Evolutionary conservation across 2,329 filamentous ascomycete species (phyloP).

Genomic region (Talaromyces sp.): DNA sequence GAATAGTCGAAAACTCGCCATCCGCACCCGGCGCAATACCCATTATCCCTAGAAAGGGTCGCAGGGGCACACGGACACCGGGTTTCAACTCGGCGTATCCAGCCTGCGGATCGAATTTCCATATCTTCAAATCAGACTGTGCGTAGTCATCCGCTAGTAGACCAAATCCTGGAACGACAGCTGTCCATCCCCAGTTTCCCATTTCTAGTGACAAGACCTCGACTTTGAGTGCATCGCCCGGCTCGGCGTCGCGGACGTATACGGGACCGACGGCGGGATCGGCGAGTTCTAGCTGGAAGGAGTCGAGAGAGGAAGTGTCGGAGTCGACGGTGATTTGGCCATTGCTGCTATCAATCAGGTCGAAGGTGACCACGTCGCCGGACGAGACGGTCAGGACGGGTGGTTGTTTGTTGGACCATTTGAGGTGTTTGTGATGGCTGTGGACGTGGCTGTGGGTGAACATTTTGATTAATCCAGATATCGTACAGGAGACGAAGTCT

Average conservation of each 20-base stretch:
- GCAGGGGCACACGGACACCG: conserved; percentile 51
- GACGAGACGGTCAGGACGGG: conserved; percentile 51
- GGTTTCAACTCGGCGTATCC: conserved; percentile 49
- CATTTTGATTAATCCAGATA: neutral
- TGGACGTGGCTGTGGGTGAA: conserved; percentile 31
- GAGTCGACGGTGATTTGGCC: conserved; percentile 51
- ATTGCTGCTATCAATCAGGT: conserved; percentile 52
- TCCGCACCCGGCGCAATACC: conserved; percentile 50
- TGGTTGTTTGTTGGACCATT: conserved; percentile 50
- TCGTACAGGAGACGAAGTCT: neutral
- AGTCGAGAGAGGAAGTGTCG: conserved; percentile 39
- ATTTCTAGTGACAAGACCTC: conserved; percentile 50
- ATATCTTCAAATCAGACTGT: conserved; percentile 49
- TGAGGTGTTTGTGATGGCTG: conserved; percentile 43
- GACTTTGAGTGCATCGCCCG: conserved; percentile 54
- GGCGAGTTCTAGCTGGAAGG: conserved; percentile 44
- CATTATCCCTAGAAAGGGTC: conserved; percentile 55
- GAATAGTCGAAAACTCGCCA: conserved; percentile 52
- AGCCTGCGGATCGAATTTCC: conserved; percentile 44
- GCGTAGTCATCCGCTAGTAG: conserved; percentile 52
- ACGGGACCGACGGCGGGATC: conserved; percentile 56
- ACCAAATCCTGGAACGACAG: conserved; percentile 53
- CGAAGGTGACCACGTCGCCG: conserved; percentile 50
- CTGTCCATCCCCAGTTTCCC: conserved; percentile 54
- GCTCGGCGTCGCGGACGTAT: conserved; percentile 49